phyloP scores from a whole-genome alignment of 331 rosid genomes.

The Arachis monticola region DNA sequence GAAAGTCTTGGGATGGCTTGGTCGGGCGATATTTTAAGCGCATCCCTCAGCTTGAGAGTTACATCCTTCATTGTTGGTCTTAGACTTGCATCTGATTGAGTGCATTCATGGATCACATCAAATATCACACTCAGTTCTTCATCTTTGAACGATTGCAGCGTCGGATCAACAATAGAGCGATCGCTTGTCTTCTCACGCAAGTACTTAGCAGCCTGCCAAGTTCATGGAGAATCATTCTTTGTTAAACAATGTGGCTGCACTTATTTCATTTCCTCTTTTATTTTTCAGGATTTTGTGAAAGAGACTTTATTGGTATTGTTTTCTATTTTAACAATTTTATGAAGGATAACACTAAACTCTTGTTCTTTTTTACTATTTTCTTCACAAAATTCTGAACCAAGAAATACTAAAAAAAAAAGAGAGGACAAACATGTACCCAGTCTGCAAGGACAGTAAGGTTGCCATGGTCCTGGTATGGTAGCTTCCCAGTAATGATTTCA shows the following conservation, averaged over 20 bases:
- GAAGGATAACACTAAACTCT: too few relatives aligned
- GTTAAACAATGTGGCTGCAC: slow-evolving; percentile 4
- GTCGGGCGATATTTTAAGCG: slow-evolving; percentile 67
- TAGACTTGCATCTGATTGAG: slow-evolving; percentile 60
- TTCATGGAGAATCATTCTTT: slow-evolving; percentile 4
- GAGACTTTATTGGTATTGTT: too few relatives aligned
- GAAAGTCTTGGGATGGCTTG: slow-evolving; percentile 91
- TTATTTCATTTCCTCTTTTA: too few relatives aligned
- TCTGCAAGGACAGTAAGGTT: slow-evolving; percentile 51
- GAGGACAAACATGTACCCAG: slow-evolving; percentile 64
- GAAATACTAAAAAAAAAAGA: too few relatives aligned
- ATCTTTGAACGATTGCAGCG: slow-evolving; percentile 64
- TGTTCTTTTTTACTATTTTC: too few relatives aligned
- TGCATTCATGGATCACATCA: slow-evolving; percentile 80
- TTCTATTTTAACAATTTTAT: too few relatives aligned
- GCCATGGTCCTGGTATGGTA: slow-evolving; percentile 73
- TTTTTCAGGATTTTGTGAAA: too few relatives aligned
- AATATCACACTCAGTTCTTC: slow-evolving; percentile 77
- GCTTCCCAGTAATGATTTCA: slow-evolving; percentile 80
- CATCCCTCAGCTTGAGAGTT: slow-evolving; percentile 63
- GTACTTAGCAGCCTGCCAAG: slow-evolving; percentile 68
- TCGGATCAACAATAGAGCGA: slow-evolving; percentile 68
- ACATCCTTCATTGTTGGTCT: slow-evolving; percentile 84
- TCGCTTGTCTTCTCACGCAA: slow-evolving; percentile 64
- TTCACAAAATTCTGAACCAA: too few relatives aligned